phyloP scores from a whole-genome alignment of 352 stramenopile species.

The Blastocystis sp. region DNA sequence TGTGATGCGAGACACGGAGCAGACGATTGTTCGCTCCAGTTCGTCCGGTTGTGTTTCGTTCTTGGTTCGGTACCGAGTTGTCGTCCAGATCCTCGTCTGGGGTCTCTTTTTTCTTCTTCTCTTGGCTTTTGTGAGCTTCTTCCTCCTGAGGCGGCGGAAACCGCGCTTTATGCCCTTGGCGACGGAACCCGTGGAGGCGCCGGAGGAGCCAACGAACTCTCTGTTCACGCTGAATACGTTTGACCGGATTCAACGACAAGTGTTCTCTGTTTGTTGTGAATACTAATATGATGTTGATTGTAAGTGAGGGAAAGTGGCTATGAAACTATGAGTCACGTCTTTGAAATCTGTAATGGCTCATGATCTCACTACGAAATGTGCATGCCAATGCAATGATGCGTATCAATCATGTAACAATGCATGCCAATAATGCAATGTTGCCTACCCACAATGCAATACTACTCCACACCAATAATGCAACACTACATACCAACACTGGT shows the following conservation, averaged over 20 bases:
- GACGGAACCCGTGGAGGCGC: background rate
- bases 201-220: background rate
- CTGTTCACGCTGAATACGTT: background rate
- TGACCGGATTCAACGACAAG: background rate
- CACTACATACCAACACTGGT: too few species aligned
- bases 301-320: too few species aligned
- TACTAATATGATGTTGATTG: background rate
- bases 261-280: background rate
- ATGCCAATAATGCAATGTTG: too few species aligned
- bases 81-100: background rate
- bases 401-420: too few species aligned
- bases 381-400: too few species aligned
- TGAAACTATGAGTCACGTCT: too few species aligned
- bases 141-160: background rate
- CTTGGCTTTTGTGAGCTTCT: background rate
- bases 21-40: background rate
- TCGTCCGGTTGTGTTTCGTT: background rate
- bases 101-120: background rate
- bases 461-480: too few species aligned
- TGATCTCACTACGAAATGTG: too few species aligned
- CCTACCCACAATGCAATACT: too few species aligned
- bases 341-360: too few species aligned
- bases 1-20: background rate
- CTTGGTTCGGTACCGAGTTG: background rate
- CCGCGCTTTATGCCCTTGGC: background rate